Base-by-base conservation (phyloP, 805 yeast genomes). In the Kodamaea restingae region DNA sequence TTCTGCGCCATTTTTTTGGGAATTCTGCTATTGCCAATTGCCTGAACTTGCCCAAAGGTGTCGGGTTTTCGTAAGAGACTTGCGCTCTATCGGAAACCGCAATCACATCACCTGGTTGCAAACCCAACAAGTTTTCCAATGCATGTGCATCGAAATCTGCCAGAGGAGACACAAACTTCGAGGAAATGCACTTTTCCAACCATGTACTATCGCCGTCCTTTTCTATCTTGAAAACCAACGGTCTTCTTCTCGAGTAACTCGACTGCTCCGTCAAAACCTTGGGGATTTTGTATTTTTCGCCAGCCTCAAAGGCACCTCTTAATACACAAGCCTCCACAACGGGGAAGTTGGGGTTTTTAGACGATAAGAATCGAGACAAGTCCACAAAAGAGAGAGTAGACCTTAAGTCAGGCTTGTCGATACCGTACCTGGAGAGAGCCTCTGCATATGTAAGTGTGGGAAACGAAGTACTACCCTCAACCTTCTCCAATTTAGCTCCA, bases 351-450 rank as follows among this genome's bases (percentile, higher is more conserved):
- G 52, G 46, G 15, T 54, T 55, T 2, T 42, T 58, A 5, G 65
- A 57, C 0, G 44, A 54, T 15, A 73, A 70, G 40, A 51, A 67
- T 3, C 56, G 58, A 1, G 75, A 60, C n/a, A 88, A 46, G 39
- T 76, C 70, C 1, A 51, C 41, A 30, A 88, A 75, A 24, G 68
- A 55, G 22, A 87, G 47, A 1, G 64, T 54, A 0, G 84, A 81
- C 44, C 97, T 71, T 47, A 93, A 61, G 58, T 93, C 98, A 0
- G 98, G 98, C 58, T 93, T 93, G 56, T 93, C 98, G 37, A 90
- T 84, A 11, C 98, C 98, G 54, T 79, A 93, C 14, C 62, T 67
- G 2, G 75, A 55, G 59, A 93, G 69, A 0, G 88, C 96, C 2
- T 85, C 82, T 0, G 58, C 48, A 52, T 93, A 93, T 1, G 76